These are phyloP conservation scores for Zygosaccharomyces siamensis DNA, from an alignment of 805 yeast genomes.

Conservation along the genomic window DNA sequence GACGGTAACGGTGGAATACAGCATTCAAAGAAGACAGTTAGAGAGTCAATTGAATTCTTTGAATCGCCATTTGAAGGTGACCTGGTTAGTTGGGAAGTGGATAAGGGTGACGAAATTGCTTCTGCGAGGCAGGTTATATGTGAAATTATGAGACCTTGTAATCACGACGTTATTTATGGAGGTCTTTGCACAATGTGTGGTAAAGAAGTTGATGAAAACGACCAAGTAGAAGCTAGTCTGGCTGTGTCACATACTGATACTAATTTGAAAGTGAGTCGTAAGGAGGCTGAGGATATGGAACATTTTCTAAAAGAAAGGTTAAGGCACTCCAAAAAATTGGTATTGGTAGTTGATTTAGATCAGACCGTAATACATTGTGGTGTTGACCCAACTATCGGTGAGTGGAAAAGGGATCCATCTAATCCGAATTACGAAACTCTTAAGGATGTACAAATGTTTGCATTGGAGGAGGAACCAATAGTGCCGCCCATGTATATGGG, in stretches of 20 bases:
- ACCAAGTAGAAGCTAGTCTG: slow-evolving; percentile 50
- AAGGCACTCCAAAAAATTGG: slow-evolving; percentile 59
- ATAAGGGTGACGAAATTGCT: slow-evolving; percentile 55
- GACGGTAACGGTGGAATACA: slow-evolving; percentile 12
- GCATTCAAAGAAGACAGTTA: slow-evolving; percentile 38
- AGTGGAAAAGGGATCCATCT: slow-evolving; percentile 83
- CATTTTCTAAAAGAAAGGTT: slow-evolving; percentile 57
- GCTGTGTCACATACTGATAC: slow-evolving; percentile 88
- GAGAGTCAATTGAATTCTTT: slow-evolving; percentile 65
- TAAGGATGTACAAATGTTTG: slow-evolving; percentile 73
- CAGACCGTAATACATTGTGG: slow-evolving; percentile 98
- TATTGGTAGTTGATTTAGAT: slow-evolving; percentile 91
- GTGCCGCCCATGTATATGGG: slow-evolving; percentile 56
- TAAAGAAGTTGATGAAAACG: slow-evolving; percentile 66
- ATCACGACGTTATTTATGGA: slow-evolving; percentile 89
- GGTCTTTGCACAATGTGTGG: slow-evolving; percentile 96
- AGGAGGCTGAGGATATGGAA: slow-evolving; percentile 85
- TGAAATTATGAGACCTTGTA: slow-evolving; percentile 71
- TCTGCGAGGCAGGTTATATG: slow-evolving; percentile 46
- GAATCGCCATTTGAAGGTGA: slow-evolving; percentile 82
- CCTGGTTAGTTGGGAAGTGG: slow-evolving; percentile 46
- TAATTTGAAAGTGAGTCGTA: slow-evolving; percentile 74
- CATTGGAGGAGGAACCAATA: slow-evolving; percentile 68
- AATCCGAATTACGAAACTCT: slow-evolving; percentile 84
- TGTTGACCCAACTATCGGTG: slow-evolving; percentile 94